Evolutionary conservation across 179 eudicot species (phyloP).

Genomic region (Patellifolia procumbens): DNA sequence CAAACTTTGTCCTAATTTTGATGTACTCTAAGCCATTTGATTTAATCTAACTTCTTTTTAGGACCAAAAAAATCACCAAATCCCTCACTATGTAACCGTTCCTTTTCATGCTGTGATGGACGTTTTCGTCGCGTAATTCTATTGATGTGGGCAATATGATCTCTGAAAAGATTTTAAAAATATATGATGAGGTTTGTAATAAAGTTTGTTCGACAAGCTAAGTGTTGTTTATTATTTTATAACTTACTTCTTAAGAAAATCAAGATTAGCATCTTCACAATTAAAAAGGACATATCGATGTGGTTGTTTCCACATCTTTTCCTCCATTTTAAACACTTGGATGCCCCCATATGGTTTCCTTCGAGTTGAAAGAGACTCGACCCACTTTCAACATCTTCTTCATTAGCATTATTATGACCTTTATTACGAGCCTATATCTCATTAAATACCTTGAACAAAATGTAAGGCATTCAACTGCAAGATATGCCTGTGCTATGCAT

Average conservation of each 20-base stretch:
- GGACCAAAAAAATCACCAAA: too few species aligned
- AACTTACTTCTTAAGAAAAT: conserved; percentile 5
- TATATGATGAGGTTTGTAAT: too few species aligned
- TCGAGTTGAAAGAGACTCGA: background rate
- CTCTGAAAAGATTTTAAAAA: too few species aligned
- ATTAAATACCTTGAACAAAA: too few species aligned
- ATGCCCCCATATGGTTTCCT: conserved; percentile 20
- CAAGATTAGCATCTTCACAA: conserved; percentile 11
- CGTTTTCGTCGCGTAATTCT: conserved; percentile 12
- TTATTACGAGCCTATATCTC: too few species aligned
- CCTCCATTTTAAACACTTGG: conserved; percentile 15
- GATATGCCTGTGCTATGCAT: too few species aligned
- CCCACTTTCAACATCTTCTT: background rate
- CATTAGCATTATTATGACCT: background rate
- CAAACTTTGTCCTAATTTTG: too few species aligned
- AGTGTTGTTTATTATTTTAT: background rate
- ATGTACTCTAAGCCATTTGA: too few species aligned
- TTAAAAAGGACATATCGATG: conserved; percentile 18
- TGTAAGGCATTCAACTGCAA: too few species aligned
- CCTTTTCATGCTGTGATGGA: background rate
- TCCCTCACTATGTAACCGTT: conserved; percentile 10
- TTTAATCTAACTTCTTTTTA: too few species aligned
- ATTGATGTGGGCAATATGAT: background rate
- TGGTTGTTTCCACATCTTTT: conserved; percentile 20
- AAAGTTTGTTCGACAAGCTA: background rate